These are phyloP conservation scores for Pseudocercospora ulei DNA, from an alignment of 2,329 filamentous ascomycete species.

Conservation along the genomic window DNA sequence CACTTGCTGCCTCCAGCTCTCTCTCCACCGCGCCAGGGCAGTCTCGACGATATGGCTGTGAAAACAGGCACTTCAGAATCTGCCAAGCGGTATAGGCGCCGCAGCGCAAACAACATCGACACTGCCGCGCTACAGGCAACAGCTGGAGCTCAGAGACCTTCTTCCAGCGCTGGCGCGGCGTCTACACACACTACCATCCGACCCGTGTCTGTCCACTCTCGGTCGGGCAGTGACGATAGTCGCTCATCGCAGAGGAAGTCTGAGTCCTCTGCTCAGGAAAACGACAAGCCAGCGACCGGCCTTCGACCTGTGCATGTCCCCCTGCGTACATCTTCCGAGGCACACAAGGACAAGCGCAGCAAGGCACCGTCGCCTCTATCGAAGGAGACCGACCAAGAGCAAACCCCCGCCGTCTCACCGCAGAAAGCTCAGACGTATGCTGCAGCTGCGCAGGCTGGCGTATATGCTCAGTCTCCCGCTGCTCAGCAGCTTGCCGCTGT, in stretches of 20 bases:
- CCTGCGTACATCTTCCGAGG: conserved; percentile 35
- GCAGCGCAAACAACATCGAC: conserved; percentile 65
- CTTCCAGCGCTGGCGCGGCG: conserved; percentile 26
- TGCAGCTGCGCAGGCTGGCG: conserved; percentile 27
- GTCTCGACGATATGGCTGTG: conserved; percentile 62
- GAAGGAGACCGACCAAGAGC: conserved; percentile 35
- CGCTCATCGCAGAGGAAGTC: conserved; percentile 17
- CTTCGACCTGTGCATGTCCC: conserved; percentile 27
- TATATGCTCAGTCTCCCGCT: conserved; percentile 52
- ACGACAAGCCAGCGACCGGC: conserved; percentile 14
- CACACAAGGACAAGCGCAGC: conserved; percentile 31
- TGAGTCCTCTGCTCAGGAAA: conserved; percentile 17
- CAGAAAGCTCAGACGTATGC: conserved; percentile 31
- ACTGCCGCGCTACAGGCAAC: conserved; percentile 27
- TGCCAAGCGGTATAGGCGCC: conserved; percentile 65
- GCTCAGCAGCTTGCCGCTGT: conserved; percentile 79
- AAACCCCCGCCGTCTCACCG: conserved; percentile 22
- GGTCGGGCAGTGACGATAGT: conserved; percentile 33
- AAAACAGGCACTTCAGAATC: conserved; percentile 53
- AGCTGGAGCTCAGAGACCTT: conserved; percentile 24
- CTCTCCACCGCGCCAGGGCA: conserved; percentile 32
- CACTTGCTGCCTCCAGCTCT: conserved; percentile 38
- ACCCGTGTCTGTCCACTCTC: conserved; percentile 30
- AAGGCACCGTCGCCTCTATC: conserved; percentile 43
- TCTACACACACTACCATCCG: conserved; percentile 31